Percentiles rank a stretch among this genome's conserved stretches.
Evolutionary conservation across 164 flowering plant species (phyloP).

Genomic region (Tinospora cordifolia): DNA sequence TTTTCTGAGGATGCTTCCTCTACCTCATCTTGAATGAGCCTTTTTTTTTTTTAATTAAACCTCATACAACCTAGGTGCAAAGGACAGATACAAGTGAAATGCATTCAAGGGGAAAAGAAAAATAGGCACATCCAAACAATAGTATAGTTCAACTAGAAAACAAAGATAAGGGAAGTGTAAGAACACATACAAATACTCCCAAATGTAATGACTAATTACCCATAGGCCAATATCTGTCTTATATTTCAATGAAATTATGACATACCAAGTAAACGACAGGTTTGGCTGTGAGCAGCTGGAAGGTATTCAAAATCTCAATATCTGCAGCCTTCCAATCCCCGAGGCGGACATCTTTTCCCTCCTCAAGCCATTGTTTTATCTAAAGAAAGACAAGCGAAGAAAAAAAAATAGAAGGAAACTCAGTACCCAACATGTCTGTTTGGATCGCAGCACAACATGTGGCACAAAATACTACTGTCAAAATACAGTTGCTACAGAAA

Average conservation of each 20-base stretch:
- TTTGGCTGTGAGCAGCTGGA: constrained; percentile 93
- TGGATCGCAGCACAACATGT: too few relatives aligned
- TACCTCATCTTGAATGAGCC: too few relatives aligned
- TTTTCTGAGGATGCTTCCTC: too few relatives aligned
- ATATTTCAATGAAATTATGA: constrained; percentile 6
- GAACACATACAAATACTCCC: neutral
- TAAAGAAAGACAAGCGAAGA: constrained; percentile 20
- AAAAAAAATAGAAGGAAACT: neutral
- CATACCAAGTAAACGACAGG: constrained; percentile 97
- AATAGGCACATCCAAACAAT: neutral
- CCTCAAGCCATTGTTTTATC: constrained; percentile 72
- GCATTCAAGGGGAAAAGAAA: neutral
- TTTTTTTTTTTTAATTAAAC: too few relatives aligned
- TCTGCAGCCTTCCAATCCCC: constrained; percentile 99
- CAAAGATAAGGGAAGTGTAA: neutral
- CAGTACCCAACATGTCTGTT: neutral
- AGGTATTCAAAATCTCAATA: constrained; percentile 78
- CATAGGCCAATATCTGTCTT: neutral
- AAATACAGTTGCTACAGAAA: too few relatives aligned
- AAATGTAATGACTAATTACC: neutral
- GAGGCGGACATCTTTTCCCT: constrained; percentile 85
- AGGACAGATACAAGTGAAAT: neutral
- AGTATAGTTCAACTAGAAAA: neutral
- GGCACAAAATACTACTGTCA: too few relatives aligned
- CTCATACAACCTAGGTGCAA: neutral